A percentile compares a stretch with the other conserved stretches of the same genome.
Evolutionary conservation across 352 stramenopile genomes (phyloP).

Genomic region (Thraustotheca clavata): DNA sequence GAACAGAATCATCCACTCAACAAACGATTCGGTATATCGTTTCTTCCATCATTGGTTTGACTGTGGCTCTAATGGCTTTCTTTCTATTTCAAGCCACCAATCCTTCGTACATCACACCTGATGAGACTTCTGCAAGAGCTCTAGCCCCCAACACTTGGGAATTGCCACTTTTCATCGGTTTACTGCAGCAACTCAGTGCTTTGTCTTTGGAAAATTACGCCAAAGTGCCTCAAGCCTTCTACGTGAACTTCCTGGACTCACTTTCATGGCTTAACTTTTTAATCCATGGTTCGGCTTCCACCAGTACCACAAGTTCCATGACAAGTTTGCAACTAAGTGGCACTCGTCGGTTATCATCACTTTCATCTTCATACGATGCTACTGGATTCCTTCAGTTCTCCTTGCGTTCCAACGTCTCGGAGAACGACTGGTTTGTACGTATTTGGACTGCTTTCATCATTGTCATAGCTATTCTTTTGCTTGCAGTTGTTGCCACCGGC

Average conservation of each 20-base stretch:
- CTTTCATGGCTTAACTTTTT: slow-evolving; percentile 67
- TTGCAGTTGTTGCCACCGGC: slow-evolving; percentile 25
- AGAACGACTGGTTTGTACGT: slow-evolving; percentile 31
- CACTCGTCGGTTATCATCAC: neutral
- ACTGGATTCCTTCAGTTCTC: slow-evolving; percentile 8
- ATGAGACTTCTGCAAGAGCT: neutral
- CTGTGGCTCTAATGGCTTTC: slow-evolving; percentile 6
- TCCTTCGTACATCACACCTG: slow-evolving; percentile 8
- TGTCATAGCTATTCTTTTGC: slow-evolving; percentile 39
- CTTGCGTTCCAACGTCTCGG: neutral
- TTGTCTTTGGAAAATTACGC: slow-evolving; percentile 49
- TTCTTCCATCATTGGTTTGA: slow-evolving; percentile 1
- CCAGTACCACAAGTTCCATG: neutral
- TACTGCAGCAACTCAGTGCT: slow-evolving; percentile 59
- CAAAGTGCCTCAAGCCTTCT: slow-evolving; percentile 47
- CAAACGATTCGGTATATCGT: slow-evolving; percentile 13
- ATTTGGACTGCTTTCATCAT: slow-evolving; percentile 32
- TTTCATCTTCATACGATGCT: slow-evolving; percentile 8
- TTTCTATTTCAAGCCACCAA: slow-evolving; percentile 8
- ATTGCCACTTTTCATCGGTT: slow-evolving; percentile 53
- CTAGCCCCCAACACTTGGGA: slow-evolving; percentile 65
- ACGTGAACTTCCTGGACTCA: slow-evolving; percentile 60
- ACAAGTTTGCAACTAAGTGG: neutral
- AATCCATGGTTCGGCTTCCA: slow-evolving; percentile 26
- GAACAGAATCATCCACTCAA: neutral